A percentile compares a stretch with the other conserved stretches of the same genome.
phyloP scores from a whole-genome alignment of 202 grass and related monocot species.

The Digitaria exilis region DNA sequence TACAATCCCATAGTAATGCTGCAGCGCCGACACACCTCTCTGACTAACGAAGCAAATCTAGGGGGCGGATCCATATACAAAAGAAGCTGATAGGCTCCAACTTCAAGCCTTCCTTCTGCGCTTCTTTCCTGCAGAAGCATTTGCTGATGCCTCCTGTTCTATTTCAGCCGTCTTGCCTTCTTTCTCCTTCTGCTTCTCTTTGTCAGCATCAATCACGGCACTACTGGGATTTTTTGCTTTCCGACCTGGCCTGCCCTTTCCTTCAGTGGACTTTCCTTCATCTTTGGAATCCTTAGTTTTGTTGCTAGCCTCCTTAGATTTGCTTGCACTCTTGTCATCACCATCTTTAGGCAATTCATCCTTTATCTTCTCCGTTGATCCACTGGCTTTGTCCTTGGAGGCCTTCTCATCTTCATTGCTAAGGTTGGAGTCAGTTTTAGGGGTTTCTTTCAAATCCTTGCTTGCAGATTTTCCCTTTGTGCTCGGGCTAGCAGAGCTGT shows the following conservation, averaged over 20 bases:
- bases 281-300: slow-evolving; percentile 45
- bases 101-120: slow-evolving; percentile 65
- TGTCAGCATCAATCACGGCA: slow-evolving; percentile 23
- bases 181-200: slow-evolving; percentile 52
- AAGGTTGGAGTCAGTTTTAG: slow-evolving; percentile 37
- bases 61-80: slow-evolving; percentile 50
- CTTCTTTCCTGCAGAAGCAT: slow-evolving; percentile 61
- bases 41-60: slow-evolving; percentile 25
- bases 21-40: slow-evolving; percentile 2
- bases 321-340: slow-evolving; percentile 40
- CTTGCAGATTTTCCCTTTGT: slow-evolving; percentile 47
- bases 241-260: slow-evolving; percentile 47
- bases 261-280: slow-evolving; percentile 45
- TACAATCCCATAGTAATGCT: slow-evolving; percentile 50
- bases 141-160: slow-evolving; percentile 47
- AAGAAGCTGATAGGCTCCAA: not conserved
- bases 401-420: slow-evolving; percentile 44
- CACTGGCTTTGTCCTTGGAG: slow-evolving; percentile 36
- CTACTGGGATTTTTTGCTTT: slow-evolving; percentile 42
- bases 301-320: slow-evolving; percentile 39
- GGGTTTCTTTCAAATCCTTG: slow-evolving; percentile 38
- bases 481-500: slow-evolving; percentile 40
- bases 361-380: slow-evolving; percentile 32
- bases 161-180: slow-evolving; percentile 40
- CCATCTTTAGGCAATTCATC: slow-evolving; percentile 41